Conservation (phyloP, 805 yeast species). For the Nematodospora valgi region DNA sequence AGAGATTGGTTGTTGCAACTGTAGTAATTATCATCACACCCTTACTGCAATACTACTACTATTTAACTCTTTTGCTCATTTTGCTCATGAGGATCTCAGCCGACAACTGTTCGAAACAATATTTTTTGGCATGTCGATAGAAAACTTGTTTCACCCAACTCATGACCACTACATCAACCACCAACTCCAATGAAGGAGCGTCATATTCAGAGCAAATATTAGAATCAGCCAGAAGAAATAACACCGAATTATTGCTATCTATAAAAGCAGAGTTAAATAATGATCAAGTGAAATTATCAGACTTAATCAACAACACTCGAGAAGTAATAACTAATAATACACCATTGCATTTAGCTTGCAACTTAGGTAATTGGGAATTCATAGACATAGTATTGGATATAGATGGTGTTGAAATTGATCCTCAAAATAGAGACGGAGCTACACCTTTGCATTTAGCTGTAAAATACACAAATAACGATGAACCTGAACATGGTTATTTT, state of each 20-base stretch:
- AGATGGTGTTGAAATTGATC: constrained; percentile 89
- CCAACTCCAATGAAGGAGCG: constrained; percentile 78
- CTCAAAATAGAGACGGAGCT: constrained; percentile 71
- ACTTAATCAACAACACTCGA: constrained; percentile 59
- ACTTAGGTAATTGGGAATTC: constrained; percentile 81
- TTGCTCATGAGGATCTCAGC: no score
- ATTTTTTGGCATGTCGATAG: no score
- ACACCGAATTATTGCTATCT: constrained; percentile 64
- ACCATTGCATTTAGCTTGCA: constrained; percentile 78
- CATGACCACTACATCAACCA: no score
- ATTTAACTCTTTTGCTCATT: no score
- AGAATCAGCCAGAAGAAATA: constrained; percentile 87
- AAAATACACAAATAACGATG: constrained; percentile 60
- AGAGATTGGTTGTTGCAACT: no score
- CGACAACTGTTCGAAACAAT: no score
- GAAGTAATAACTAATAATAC: constrained; percentile 77
- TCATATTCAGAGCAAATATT: constrained; percentile 68
- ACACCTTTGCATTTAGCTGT: constrained; percentile 91
- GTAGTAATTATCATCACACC: no score
- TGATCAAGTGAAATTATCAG: constrained; percentile 37
- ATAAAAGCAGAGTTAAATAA: constrained; percentile 46
- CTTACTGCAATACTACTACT: no score
- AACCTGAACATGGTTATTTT: constrained; percentile 81
- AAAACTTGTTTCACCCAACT: no score
- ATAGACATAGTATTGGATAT: constrained; percentile 78